These are phyloP conservation scores for Pseudocercospora ulei DNA, from an alignment of 2,329 filamentous ascomycete genomes.

Conservation along the genomic window DNA sequence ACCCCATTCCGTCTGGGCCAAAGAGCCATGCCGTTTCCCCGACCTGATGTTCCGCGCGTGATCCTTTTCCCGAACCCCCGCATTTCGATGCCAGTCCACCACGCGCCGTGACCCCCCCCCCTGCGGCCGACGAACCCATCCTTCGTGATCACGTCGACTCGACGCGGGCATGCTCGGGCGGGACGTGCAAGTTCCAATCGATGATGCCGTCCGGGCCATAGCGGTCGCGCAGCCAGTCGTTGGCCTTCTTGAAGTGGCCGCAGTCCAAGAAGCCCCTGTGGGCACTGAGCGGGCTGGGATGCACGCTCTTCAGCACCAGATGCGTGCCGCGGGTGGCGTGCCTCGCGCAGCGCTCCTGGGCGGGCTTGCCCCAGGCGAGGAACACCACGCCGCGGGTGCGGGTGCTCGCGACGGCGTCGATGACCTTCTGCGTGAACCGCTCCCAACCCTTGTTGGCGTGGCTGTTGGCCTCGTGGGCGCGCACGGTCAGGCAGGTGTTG, in stretches of 20 bases:
- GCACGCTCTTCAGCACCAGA: constrained; percentile 73
- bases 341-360: constrained; percentile 65
- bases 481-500: constrained; percentile 90
- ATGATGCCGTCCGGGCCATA: constrained; percentile 76
- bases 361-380: constrained; percentile 83
- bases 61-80: no score
- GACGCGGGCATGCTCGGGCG: constrained; percentile 39
- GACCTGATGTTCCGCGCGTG: no score
- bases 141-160: constrained; percentile 5
- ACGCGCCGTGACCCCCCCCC: no score
- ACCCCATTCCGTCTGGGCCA: no score
- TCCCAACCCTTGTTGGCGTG: constrained; percentile 89
- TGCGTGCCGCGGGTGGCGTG: constrained; percentile 61
- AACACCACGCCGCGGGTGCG: constrained; percentile 80
- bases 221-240: constrained; percentile 68
- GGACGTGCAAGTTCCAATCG: constrained; percentile 60
- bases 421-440: constrained; percentile 78
- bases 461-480: constrained; percentile 75
- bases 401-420: constrained; percentile 72
- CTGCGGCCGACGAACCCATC: no score
- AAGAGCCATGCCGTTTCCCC: no score
- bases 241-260: constrained; percentile 69
- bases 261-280: constrained; percentile 60
- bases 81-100: no score
- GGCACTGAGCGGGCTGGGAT: constrained; percentile 89